phyloP scores from a whole-genome alignment of 176 grass and related monocot species.

The Alopecurus myosuroides region DNA sequence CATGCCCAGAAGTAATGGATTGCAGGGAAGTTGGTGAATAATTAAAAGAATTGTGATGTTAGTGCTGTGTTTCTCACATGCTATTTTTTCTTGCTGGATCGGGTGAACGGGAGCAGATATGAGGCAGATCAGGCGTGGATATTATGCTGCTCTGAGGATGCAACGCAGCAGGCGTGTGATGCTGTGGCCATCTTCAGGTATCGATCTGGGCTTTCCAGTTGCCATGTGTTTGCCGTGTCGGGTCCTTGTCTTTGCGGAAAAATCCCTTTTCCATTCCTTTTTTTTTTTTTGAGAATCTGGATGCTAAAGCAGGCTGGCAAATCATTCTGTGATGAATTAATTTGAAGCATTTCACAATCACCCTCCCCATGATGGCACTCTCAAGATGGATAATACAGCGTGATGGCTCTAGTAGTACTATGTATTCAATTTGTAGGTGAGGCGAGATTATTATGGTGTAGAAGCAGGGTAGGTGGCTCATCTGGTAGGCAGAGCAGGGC shows the following conservation, averaged over 20 bases:
- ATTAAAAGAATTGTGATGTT: too few species aligned
- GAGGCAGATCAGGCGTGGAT: neutral
- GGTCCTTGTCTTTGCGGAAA: neutral
- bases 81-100: neutral
- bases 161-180: slow-evolving; percentile 16
- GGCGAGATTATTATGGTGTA: too few species aligned
- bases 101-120: too few species aligned
- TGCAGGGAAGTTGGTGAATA: too few species aligned
- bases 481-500: too few species aligned
- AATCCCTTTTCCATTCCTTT: neutral
- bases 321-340: neutral
- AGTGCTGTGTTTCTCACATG: neutral
- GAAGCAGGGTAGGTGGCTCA: too few species aligned
- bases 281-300: neutral
- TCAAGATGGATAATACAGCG: neutral
- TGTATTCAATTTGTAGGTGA: too few species aligned
- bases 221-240: too few species aligned
- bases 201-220: neutral
- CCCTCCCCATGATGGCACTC: neutral
- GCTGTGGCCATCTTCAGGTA: neutral
- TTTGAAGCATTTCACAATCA: neutral
- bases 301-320: neutral
- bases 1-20: too few species aligned
- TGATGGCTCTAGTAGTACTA: too few species aligned
- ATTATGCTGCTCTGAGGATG: neutral